Evolutionary conservation across 768 basidiomycete genomes (phyloP).

Genomic region (Mycena olivaceomarginata): DNA sequence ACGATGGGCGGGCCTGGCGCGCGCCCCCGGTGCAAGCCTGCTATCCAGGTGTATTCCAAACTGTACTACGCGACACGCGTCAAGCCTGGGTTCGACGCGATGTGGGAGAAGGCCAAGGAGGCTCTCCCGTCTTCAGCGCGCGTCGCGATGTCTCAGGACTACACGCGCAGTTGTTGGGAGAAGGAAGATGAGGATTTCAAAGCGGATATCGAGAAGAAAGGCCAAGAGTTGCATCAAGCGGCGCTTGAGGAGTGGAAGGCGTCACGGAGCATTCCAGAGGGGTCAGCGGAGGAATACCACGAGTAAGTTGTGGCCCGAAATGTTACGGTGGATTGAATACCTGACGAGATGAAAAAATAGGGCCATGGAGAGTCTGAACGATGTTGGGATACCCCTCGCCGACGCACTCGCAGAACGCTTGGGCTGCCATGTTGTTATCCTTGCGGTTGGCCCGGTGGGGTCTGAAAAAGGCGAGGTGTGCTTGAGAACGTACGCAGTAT

Average conservation of each 20-base stretch:
- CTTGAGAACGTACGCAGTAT: background rate
- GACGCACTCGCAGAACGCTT: background rate
- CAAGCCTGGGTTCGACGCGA: background rate
- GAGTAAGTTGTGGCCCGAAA: constrained; percentile 1
- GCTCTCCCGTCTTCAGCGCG: background rate
- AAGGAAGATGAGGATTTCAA: background rate
- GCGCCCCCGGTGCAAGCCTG: background rate
- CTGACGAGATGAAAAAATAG: background rate
- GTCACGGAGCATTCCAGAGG: background rate
- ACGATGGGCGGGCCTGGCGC: background rate
- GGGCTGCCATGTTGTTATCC: no score
- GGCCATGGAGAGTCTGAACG: background rate
- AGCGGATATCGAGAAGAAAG: background rate
- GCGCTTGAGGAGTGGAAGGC: constrained; percentile 3
- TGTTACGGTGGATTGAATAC: background rate
- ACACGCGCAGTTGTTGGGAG: background rate
- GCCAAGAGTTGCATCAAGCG: background rate
- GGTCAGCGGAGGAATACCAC: background rate
- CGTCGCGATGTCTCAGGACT: background rate
- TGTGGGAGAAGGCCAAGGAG: background rate
- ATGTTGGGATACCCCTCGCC: background rate
- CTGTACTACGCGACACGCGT: constrained; percentile 1
- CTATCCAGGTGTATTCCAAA: background rate
- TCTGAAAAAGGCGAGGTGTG: background rate
- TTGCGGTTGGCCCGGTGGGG: background rate